Evolutionary conservation across 2,329 filamentous ascomycete genomes (phyloP), one percentile per base, ranked within the genome.

Genomic region (Diplodia corticola): DNA sequence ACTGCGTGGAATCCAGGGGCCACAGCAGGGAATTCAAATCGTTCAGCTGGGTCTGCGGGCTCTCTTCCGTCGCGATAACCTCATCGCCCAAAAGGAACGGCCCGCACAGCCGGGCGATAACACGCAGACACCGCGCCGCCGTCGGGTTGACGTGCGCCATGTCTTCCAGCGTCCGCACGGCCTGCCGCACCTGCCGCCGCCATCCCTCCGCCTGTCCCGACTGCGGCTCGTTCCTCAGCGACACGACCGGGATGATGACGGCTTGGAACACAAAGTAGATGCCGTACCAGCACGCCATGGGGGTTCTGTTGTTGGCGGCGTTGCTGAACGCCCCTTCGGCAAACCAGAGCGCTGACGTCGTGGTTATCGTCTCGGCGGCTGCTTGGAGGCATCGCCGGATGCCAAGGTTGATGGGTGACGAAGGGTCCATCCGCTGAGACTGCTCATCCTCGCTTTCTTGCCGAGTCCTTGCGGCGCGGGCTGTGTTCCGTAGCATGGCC

Each of bases 191-290:
- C 66, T 83, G 81, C 2, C 71, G 67, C 10, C 78, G 75, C 81
- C 81, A 83, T 65, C 75, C 75, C 0, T 71, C 51, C 7, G 79
- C 79, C 10, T 75, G 69, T 3, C 71, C 63, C 1, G 79, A 78
- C 5, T 71, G 68, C 0, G 81, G 79, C 7, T 80, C 73, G 65
- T 81, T 82, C 9, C 81, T 79, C 4, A 83, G 75, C 65, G 80
- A 83, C 9, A 83, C 79, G 51, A 78, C 79, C 1, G 81, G 82
- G 10, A 84, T 83, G 20, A 84, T 72, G 2, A 79, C 80, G 0
- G 82, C 81, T 64, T 84, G 82, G 65, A 84, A 84, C 3, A 83
- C 74, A 66, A 83, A 84, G 69, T 67, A 70, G 6, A 57, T 65
- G 53, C 61, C 61, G 61, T 64, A 64, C 61, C 61, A 64, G 37